phyloP scores from a whole-genome alignment of 768 basidiomycete species.

The Russula earlei region DNA sequence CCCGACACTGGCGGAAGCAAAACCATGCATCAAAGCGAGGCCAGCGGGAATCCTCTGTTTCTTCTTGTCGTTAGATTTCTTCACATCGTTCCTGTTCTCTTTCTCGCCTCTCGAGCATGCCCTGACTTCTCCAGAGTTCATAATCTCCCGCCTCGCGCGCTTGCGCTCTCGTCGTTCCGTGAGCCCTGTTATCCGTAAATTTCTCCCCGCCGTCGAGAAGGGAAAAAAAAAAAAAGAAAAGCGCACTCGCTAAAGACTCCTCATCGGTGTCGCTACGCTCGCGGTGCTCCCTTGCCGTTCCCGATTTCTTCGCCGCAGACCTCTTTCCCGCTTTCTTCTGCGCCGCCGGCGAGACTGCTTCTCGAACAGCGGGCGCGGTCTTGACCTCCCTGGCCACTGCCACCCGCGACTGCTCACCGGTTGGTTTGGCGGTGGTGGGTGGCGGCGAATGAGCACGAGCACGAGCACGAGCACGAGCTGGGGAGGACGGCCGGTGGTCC shows the following conservation, averaged over 20 bases:
- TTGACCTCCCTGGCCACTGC: background rate
- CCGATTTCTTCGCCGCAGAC: background rate
- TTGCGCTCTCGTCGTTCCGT: slow-evolving; percentile 57
- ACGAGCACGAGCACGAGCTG: background rate
- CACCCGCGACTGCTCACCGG: background rate
- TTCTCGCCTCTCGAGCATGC: background rate
- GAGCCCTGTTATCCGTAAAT: slow-evolving; percentile 37
- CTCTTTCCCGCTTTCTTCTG: background rate
- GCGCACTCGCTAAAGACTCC: slow-evolving; percentile 32
- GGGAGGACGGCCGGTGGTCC: background rate
- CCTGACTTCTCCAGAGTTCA: slow-evolving; percentile 9
- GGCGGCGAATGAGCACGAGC: background rate
- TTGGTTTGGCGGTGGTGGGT: background rate
- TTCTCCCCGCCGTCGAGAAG: background rate
- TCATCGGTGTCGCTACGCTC: slow-evolving; percentile 24
- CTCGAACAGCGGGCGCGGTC: background rate
- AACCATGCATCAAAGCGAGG: slow-evolving; percentile 60
- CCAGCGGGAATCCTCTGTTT: slow-evolving; percentile 34
- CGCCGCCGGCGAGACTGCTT: background rate
- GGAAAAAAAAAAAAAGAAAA: background rate
- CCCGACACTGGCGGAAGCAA: slow-evolving; percentile 52
- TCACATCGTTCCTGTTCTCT: slow-evolving; percentile 20
- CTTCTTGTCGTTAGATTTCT: slow-evolving; percentile 22
- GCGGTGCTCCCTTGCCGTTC: background rate
- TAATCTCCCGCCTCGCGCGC: slow-evolving; percentile 27